phyloP scores from a whole-genome alignment of 176 grass and related monocot species.

The Elaeis guineensis region DNA sequence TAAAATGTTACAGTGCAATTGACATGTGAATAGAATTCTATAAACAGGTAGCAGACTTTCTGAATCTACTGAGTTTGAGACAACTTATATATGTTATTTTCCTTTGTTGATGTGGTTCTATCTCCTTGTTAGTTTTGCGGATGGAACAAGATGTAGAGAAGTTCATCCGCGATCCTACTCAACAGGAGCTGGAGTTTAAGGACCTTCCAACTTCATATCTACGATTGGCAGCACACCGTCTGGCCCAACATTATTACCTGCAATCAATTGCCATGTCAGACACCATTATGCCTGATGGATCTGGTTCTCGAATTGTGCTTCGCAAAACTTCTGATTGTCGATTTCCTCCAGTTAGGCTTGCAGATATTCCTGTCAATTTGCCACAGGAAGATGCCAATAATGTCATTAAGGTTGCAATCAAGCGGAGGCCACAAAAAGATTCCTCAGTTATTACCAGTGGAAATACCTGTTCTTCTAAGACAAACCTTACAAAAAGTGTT shows the following conservation, averaged over 20 bases:
- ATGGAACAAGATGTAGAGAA: constrained; percentile 97
- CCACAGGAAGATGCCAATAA: constrained; percentile 53
- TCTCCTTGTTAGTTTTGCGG: constrained; percentile 56
- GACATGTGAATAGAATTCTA: no score
- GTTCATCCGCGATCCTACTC: constrained; percentile 63
- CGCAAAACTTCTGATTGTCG: constrained; percentile 47
- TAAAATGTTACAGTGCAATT: no score
- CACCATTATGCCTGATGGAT: constrained; percentile 59
- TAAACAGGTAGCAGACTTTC: no score
- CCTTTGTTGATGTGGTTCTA: background rate
- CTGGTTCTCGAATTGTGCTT: constrained; percentile 71
- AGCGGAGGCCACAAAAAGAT: constrained; percentile 72
- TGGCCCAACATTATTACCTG: constrained; percentile 88
- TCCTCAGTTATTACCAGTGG: constrained; percentile 23
- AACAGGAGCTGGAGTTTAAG: constrained; percentile 44
- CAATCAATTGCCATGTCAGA: constrained; percentile 80
- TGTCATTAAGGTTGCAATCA: constrained; percentile 75
- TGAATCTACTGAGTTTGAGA: no score
- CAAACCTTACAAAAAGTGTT: constrained; percentile 71
- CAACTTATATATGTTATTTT: no score
- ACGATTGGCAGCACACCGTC: constrained; percentile 74
- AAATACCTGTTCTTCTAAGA: constrained; percentile 34
- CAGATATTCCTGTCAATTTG: constrained; percentile 78
- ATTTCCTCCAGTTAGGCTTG: constrained; percentile 58
- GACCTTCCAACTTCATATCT: constrained; percentile 80